Percentiles rank a stretch among this genome's conserved stretches.
phyloP scores from a whole-genome alignment of 371 early-diverging fungal species.

The Umbelopsis sp. region DNA sequence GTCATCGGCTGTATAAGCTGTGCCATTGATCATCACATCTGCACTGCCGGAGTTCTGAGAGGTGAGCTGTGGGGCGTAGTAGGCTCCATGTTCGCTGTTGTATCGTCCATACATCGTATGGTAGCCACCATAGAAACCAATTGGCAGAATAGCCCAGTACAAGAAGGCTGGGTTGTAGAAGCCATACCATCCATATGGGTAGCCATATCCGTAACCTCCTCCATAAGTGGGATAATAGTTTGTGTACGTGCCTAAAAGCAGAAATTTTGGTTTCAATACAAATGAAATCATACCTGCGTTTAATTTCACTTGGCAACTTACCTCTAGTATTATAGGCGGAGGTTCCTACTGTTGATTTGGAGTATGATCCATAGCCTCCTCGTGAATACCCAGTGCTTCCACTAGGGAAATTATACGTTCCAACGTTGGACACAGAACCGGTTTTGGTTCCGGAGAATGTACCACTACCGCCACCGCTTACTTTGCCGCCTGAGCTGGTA shows the following conservation, averaged over 20 bases:
- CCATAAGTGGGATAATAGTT: slow-evolving; percentile 42
- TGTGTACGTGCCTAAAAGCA: slow-evolving; percentile 31
- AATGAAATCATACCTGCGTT: too few relatives aligned
- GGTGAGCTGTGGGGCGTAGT: slow-evolving; percentile 48
- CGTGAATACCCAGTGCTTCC: slow-evolving; percentile 27
- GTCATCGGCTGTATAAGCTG: slow-evolving; percentile 34
- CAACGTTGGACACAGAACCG: slow-evolving; percentile 25
- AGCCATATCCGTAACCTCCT: slow-evolving; percentile 37
- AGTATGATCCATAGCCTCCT: slow-evolving; percentile 42
- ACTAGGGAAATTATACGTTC: slow-evolving; percentile 28
- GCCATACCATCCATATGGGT: slow-evolving; percentile 41
- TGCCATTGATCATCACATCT: slow-evolving; percentile 43
- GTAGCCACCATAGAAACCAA: slow-evolving; percentile 40
- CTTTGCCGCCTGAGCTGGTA: slow-evolving; percentile 20
- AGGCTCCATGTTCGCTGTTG: slow-evolving; percentile 42
- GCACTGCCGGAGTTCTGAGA: slow-evolving; percentile 29
- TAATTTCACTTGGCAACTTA: slow-evolving; percentile 19
- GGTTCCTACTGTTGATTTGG: slow-evolving; percentile 21
- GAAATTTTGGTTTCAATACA: not conserved
- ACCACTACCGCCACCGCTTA: slow-evolving; percentile 12
- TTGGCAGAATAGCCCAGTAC: slow-evolving; percentile 45
- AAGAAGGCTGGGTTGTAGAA: slow-evolving; percentile 39
- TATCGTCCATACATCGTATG: slow-evolving; percentile 43
- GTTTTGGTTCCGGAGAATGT: slow-evolving; percentile 24
- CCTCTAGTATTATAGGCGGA: slow-evolving; percentile 32